These are phyloP conservation scores for Metahyphopichia silvanorum DNA, from an alignment of 805 yeast genomes.

Conservation along the genomic window DNA sequence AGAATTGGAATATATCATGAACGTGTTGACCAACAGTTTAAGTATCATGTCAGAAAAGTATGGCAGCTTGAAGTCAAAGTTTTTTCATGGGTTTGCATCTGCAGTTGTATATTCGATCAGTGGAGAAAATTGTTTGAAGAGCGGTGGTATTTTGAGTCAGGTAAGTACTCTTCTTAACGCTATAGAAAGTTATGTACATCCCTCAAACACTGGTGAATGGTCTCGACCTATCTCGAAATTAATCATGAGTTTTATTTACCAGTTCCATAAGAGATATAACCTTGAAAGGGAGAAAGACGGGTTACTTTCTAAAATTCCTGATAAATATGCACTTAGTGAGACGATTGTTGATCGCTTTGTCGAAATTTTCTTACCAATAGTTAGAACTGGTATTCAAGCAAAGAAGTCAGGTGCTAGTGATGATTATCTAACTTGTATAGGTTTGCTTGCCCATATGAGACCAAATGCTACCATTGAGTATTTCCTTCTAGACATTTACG, in stretches of 20 bases:
- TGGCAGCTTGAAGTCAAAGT: slow-evolving; percentile 38
- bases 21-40: slow-evolving; percentile 45
- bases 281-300: slow-evolving; percentile 44
- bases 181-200: slow-evolving; percentile 80
- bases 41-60: slow-evolving; percentile 48
- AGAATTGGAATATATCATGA: slow-evolving; percentile 61
- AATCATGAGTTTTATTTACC: slow-evolving; percentile 55
- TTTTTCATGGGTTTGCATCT: slow-evolving; percentile 42
- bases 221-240: slow-evolving; percentile 64
- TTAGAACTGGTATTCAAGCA: slow-evolving; percentile 73
- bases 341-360: slow-evolving; percentile 44
- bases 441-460: slow-evolving; percentile 59
- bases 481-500: slow-evolving; percentile 70
- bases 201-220: slow-evolving; percentile 94
- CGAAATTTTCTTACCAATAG: slow-evolving; percentile 50
- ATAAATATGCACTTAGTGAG: slow-evolving; percentile 27
- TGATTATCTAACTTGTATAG: slow-evolving; percentile 56
- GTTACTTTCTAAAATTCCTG: slow-evolving; percentile 19
- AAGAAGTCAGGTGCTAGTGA: slow-evolving; percentile 57
- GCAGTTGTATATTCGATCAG: slow-evolving; percentile 59
- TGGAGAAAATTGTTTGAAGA: slow-evolving; percentile 40
- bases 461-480: slow-evolving; percentile 53
- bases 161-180: slow-evolving; percentile 61
- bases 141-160: slow-evolving; percentile 47
- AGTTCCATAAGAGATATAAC: slow-evolving; percentile 56